Evolutionary conservation across 2,329 filamentous ascomycete species (phyloP), one percentile per base, ranked within the genome.

Genomic region (Calonectria hawksworthii): DNA sequence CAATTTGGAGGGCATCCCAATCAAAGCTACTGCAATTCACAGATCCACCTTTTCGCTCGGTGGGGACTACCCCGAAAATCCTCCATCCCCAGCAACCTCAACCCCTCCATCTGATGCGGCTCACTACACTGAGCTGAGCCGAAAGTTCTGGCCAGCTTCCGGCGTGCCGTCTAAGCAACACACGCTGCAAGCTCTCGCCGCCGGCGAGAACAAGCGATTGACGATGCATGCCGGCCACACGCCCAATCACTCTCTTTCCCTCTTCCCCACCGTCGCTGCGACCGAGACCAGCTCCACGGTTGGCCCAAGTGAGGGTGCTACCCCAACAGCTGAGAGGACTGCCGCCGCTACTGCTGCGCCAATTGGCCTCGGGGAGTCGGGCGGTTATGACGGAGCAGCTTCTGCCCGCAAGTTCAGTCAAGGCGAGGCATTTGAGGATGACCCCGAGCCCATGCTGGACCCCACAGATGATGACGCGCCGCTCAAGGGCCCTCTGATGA

Each of bases 161-260:
- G 80, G 82, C 16, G 68, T 75, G 2, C 83, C 83, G 2, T 84
- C 86, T 6, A 87, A 86, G 68, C 85, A 86, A 44, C 83, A 86
- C 67, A 88, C 88, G 3, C 82, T 89, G 67, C 84, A 89, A 75
- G 86, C 86, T 11, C 83, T 91, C 44, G 85, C 85, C 30, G 88
- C 88, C 10, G 85, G 87, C 8, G 90, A 89, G 78, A 85, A 86
- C 54, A 86, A 85, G 64, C 87, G 91, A 56, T 87, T 92, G 51
- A 92, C 88, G 0, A 90, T 93, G 88, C 89, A 93, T 81, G 91
- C 91, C 26, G 91, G 91, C 1, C 91, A 93, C 82, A 93, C 91
- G 2, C 91, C 91, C 9, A 92, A 88, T 66, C 91, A 92, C 80
- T 91, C 90, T 1, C 84, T 92, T 14, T 91, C 91, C 6, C 82